Percentiles rank a stretch among this genome's conserved stretches.
Evolutionary conservation across 257 asterid species (phyloP).

Genomic region (Cordia subcordata): DNA sequence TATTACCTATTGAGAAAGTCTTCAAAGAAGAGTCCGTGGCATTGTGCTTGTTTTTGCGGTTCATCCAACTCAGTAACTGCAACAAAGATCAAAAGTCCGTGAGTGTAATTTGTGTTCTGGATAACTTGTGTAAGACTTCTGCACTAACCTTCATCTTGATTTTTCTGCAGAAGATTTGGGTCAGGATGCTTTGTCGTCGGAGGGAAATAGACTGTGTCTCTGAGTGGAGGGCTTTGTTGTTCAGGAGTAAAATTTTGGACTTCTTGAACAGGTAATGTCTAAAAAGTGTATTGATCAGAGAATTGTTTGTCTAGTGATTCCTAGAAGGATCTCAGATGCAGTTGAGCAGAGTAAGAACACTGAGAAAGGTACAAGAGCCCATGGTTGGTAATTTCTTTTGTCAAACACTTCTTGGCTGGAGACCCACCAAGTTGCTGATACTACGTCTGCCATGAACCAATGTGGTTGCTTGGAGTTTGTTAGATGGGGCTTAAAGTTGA

Average conservation of each 20-base stretch:
- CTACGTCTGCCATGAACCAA: conserved; percentile 19
- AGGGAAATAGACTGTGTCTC: too few relatives aligned
- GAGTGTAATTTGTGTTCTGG: conserved; percentile 3
- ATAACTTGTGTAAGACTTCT: conserved; percentile 12
- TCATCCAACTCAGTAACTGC: conserved; percentile 93
- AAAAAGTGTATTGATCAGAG: conserved; percentile 14
- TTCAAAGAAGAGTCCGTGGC: conserved; percentile 32
- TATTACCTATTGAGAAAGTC: conserved; percentile 54
- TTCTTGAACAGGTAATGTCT: conserved; percentile 25
- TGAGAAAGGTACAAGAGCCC: conserved; percentile 57
- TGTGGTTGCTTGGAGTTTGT: too few relatives aligned
- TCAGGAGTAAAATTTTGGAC: conserved; percentile 15
- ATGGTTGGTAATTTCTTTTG: conserved; percentile 28
- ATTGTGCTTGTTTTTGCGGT: conserved; percentile 52
- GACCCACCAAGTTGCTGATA: conserved; percentile 57
- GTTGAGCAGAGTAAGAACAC: conserved; percentile 40
- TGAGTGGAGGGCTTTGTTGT: background rate
- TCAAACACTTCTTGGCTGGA: background rate
- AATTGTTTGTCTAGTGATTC: conserved; percentile 19
- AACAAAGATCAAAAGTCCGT: conserved; percentile 29
- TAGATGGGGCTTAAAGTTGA: too few relatives aligned
- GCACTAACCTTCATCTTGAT: conserved; percentile 69
- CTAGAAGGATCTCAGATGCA: conserved; percentile 7
- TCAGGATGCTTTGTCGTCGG: too few relatives aligned
- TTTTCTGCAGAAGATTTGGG: conserved; percentile 10